Evolutionary conservation across 2,329 filamentous ascomycete species (phyloP).

Genomic region (Chrysoporthe cubensis): DNA sequence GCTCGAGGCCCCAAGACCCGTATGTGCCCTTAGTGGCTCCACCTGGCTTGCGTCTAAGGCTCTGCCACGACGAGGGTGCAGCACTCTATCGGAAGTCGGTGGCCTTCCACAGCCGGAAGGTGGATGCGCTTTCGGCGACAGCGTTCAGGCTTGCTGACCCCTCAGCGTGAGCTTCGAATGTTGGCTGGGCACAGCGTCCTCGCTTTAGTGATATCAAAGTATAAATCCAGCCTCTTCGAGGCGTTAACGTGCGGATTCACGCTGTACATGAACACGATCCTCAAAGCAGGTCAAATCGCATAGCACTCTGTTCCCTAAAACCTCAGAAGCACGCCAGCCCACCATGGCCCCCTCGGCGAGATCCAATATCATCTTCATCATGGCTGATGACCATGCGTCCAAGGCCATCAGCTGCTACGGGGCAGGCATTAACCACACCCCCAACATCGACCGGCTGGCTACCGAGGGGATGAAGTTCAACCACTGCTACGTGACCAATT

Average conservation of each 20-base stretch:
- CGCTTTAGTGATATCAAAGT: too few relatives aligned
- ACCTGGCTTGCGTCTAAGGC: background rate
- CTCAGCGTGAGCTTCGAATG: background rate
- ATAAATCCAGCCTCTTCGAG: background rate
- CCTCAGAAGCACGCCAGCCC: background rate
- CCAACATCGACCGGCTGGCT: conserved; percentile 55
- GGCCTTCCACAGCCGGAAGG: background rate
- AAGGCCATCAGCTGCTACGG: conserved; percentile 55
- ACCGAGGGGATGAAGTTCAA: conserved; percentile 55
- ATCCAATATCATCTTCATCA: conserved; percentile 54
- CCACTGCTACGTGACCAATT: conserved; percentile 59
- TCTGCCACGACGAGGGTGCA: background rate
- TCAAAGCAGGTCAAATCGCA: background rate
- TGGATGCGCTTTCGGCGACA: conserved; percentile 2
- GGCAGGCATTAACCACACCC: conserved; percentile 55
- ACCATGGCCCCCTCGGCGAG: conserved; percentile 1
- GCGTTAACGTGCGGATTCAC: background rate
- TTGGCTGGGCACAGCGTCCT: background rate
- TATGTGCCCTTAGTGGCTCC: background rate
- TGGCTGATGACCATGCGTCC: conserved; percentile 58
- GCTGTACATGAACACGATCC: background rate
- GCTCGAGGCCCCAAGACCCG: background rate
- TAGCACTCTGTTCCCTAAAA: background rate
- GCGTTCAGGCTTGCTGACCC: background rate
- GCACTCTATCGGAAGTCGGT: conserved; percentile 11